phyloP scores from a whole-genome alignment of 2,329 filamentous ascomycete species.

The Thelonectria rubi region DNA sequence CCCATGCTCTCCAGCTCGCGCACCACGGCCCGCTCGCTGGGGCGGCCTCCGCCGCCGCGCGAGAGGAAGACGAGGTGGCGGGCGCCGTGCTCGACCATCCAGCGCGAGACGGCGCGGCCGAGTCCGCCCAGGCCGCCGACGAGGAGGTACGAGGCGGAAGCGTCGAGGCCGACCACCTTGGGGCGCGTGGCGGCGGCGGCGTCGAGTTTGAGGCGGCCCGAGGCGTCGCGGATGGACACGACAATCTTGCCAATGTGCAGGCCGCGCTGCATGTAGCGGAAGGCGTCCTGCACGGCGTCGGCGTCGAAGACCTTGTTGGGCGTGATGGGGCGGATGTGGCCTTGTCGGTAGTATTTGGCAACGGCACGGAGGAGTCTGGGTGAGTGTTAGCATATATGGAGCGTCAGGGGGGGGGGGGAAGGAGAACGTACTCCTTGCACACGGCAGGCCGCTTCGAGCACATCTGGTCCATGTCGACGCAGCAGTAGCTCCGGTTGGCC shows the following conservation, averaged over 20 bases:
- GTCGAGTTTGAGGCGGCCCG: not conserved
- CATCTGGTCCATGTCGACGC: constrained; percentile 46
- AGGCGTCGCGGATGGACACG: constrained; percentile 37
- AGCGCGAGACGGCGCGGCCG: constrained; percentile 16
- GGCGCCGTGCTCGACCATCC: constrained; percentile 28
- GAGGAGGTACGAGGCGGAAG: constrained; percentile 39
- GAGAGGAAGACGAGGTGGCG: constrained; percentile 26
- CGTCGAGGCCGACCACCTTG: constrained; percentile 23
- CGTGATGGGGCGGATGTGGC: constrained; percentile 35
- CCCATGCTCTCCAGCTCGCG: constrained; percentile 41
- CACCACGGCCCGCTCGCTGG: constrained; percentile 25
- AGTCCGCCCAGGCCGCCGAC: constrained; percentile 37
- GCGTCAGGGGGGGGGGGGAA: not conserved
- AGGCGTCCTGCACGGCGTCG: constrained; percentile 48
- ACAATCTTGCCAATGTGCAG: constrained; percentile 55
- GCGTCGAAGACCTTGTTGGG: constrained; percentile 40
- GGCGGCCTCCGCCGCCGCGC: constrained; percentile 15
- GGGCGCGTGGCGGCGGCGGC: not conserved
- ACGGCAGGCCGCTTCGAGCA: constrained; percentile 3
- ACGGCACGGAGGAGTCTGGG: not conserved
- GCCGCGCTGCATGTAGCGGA: constrained; percentile 55
- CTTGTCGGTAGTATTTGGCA: constrained; percentile 10
- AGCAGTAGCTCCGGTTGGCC: constrained; percentile 45
- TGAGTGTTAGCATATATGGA: not conserved
- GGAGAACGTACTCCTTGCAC: not conserved